Conservation (phyloP, 192 early-diverging fungal species). For the Kappamyces sp. region DNA sequence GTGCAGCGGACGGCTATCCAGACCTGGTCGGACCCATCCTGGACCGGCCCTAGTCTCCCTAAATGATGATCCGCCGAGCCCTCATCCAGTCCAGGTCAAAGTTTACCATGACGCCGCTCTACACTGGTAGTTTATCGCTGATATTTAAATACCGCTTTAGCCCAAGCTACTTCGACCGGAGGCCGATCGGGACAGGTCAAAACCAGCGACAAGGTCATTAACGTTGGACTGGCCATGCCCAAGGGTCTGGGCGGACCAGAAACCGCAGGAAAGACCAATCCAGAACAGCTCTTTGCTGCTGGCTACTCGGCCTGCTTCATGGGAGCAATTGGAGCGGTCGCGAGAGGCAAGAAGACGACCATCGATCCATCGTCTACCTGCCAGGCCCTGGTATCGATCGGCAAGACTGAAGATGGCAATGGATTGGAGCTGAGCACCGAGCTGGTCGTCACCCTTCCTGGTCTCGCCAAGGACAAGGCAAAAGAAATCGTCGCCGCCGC, state of each 20-base stretch:
- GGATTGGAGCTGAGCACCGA: conserved; percentile 20
- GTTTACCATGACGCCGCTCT: no score
- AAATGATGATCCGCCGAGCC: no score
- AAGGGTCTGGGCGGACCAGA: conserved; percentile 17
- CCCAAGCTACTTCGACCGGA: conserved; percentile 6
- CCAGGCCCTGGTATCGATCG: conserved; percentile 19
- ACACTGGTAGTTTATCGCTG: no score
- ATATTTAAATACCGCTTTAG: no score
- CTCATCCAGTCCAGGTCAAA: no score
- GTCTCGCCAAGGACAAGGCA: conserved; percentile 24
- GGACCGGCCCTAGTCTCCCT: no score
- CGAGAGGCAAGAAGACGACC: conserved; percentile 19
- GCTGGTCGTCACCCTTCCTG: conserved; percentile 25
- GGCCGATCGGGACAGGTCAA: conserved; percentile 17
- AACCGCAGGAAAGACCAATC: conserved; percentile 8
- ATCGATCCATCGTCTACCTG: conserved; percentile 30
- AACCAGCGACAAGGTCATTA: neutral
- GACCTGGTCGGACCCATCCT: no score
- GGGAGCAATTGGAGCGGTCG: conserved; percentile 32
- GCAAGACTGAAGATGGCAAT: conserved; percentile 10
- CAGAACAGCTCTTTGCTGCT: conserved; percentile 15
- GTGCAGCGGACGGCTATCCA: no score
- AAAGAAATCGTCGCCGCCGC: conserved; percentile 26
- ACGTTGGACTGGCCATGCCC: conserved; percentile 4
- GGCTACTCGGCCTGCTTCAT: conserved; percentile 42